Percentiles rank a stretch among this genome's conserved stretches.
Evolutionary conservation across 2,329 filamentous ascomycete species (phyloP).

Genomic region (Cercospora citrullina): DNA sequence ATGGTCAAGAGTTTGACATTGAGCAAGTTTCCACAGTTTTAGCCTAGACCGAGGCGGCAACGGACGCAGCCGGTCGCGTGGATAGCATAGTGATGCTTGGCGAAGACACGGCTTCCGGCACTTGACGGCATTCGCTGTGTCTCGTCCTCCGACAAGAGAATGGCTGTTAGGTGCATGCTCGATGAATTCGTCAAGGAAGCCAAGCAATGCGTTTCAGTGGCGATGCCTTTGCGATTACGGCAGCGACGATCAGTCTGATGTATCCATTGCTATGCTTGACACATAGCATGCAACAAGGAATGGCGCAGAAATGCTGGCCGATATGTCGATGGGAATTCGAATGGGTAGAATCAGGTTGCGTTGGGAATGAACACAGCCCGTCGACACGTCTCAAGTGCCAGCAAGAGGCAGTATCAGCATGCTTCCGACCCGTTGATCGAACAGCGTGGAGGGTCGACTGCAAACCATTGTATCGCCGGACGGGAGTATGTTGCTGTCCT

Average conservation of each 20-base stretch:
- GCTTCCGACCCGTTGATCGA: not conserved
- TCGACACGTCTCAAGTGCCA: not conserved
- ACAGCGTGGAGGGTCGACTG: not conserved
- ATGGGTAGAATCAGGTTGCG: not conserved
- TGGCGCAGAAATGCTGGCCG: not conserved
- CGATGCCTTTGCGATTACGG: not conserved
- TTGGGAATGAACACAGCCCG: not conserved
- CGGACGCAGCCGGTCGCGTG: not conserved
- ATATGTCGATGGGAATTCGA: not conserved
- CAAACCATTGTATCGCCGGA: not conserved
- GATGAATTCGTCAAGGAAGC: not conserved
- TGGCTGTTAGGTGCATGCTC: not conserved
- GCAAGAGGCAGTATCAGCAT: not conserved
- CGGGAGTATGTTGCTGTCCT: not conserved
- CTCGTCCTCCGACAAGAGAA: not conserved
- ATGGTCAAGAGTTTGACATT: not conserved
- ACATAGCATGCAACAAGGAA: not conserved
- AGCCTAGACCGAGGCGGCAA: not conserved
- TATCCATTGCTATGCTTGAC: not conserved
- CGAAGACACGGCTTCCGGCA: not conserved
- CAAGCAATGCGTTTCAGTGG: not conserved
- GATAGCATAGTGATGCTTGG: not conserved
- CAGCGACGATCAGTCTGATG: not conserved
- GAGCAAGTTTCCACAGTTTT: slow-evolving; percentile 10
- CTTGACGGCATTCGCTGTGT: not conserved